phyloP scores from a whole-genome alignment of 208 protist genomes.

The Leishmania arabica region DNA sequence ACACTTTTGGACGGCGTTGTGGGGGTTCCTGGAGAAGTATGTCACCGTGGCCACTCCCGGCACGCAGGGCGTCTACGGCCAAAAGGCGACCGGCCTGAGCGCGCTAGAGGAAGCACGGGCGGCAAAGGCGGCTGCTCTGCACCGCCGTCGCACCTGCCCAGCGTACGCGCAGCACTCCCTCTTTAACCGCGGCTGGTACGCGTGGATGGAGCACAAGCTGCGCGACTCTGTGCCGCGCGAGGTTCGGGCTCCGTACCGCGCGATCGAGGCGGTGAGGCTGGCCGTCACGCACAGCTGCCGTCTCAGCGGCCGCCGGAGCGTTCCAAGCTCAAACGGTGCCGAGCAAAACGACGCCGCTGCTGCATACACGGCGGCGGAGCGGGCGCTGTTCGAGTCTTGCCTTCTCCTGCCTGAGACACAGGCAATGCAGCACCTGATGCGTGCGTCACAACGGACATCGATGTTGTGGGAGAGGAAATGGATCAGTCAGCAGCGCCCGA shows the following conservation, averaged over 20 bases:
- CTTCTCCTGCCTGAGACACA: constrained; percentile 41
- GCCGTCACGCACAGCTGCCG: constrained; percentile 24
- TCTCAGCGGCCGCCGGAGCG: neutral
- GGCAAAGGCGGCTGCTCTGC: constrained; percentile 11
- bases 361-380: constrained; percentile 43
- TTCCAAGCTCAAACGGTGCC: too few species aligned
- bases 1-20: constrained; percentile 18
- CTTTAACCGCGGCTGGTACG: constrained; percentile 38
- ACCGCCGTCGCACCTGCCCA: constrained; percentile 16
- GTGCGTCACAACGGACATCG: constrained; percentile 44
- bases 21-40: constrained; percentile 2
- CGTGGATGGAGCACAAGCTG: constrained; percentile 48
- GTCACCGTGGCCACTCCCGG: neutral
- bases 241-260: constrained; percentile 42
- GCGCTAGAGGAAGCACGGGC: neutral
- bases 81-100: neutral
- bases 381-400: constrained; percentile 45
- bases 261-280: constrained; percentile 49
- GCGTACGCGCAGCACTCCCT: constrained; percentile 20
- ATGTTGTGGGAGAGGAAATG: constrained; percentile 18
- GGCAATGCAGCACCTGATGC: constrained; percentile 79
- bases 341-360: neutral
- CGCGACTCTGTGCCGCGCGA: constrained; percentile 40
- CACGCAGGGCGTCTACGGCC: neutral
- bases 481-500: neutral